phyloP scores from a whole-genome alignment of 169 alveolate species.

The Plasmodium knowlesi region DNA sequence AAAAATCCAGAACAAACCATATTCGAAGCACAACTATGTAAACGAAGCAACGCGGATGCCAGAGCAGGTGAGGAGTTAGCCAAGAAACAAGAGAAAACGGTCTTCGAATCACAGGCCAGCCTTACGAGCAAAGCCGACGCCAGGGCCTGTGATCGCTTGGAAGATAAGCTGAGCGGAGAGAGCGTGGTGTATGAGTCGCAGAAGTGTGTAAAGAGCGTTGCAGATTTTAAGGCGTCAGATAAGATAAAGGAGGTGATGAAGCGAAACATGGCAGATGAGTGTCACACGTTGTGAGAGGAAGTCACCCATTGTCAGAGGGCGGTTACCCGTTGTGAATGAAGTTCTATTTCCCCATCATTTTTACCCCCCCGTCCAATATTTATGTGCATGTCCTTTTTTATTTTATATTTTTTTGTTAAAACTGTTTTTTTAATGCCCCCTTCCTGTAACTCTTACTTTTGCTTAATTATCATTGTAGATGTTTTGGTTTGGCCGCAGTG shows the following conservation, averaged over 20 bases:
- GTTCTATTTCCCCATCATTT: background rate
- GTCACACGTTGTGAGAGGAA: constrained; percentile 8
- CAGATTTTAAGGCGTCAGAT: constrained; percentile 50
- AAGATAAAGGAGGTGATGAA: constrained; percentile 75
- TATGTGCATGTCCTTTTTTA: background rate
- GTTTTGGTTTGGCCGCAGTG: background rate
- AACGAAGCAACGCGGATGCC: constrained; percentile 47
- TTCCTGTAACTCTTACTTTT: background rate
- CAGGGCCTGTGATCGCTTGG: constrained; percentile 38
- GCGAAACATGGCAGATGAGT: constrained; percentile 62
- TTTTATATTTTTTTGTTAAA: background rate
- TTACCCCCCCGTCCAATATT: too few relatives aligned
- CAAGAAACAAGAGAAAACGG: constrained; percentile 1
- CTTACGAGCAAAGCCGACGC: constrained; percentile 17
- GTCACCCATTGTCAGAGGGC: constrained; percentile 16
- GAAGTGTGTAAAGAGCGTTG: constrained; percentile 9
- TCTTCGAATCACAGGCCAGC: constrained; percentile 45
- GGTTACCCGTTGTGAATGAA: constrained; percentile 4
- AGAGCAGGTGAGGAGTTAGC: constrained; percentile 26
- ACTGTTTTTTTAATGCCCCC: background rate
- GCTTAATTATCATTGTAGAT: background rate
- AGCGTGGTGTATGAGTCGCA: constrained; percentile 35
- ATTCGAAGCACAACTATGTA: constrained; percentile 38
- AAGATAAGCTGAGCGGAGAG: constrained; percentile 10
- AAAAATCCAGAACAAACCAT: constrained; percentile 18